Base-by-base conservation (phyloP, 2,329 filamentous ascomycete species). In the Trichoderma aggressivum region DNA sequence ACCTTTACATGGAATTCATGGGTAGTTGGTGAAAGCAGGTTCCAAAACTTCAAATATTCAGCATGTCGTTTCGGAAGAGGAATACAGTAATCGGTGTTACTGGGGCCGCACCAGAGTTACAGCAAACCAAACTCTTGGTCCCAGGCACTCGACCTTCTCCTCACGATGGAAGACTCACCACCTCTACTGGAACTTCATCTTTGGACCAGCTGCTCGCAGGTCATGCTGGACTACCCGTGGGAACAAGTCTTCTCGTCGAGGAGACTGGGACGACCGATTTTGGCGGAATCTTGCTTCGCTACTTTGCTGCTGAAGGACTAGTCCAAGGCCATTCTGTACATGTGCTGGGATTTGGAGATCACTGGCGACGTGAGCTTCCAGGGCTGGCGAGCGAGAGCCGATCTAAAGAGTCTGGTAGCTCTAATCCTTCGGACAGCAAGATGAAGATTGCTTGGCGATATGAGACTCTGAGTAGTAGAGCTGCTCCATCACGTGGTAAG, bases 401-500 rank as follows among this genome's bases (percentile, higher is more conserved):
- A 74, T 81, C 85, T 64, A 84, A 76, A 80, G 78, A 77, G 55
- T 72, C 75, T 75, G 83, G 80, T 70, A 75, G 85, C 36, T 83
- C 85, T 50, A 69, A 78, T 18, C 75, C 79, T 3, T 77, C 81
- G 2, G 85, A 86, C 16, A 92, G 95, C 73, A 94, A 91, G 81
- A 98, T 99, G 96, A 98, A 97, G 84, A 99, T 99, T 84, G 96
- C 96, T 4, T 99, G 96, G 96, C 88, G 96, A 80, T 99, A 99
- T 82, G 94, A 98, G 81, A 88, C 90, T 39, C 81, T 98, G 67
- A 92, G 92, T 18, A 91, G 81, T 70, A 75, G 92, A 11, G 53
- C 66, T 28, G 32, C 50, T 21, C 59, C 71, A 18, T 43, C 61
- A 24, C 70, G 47, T 21, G 73, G 74, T 71, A 60, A 62, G 71